Evolutionary conservation across 805 yeast genomes (phyloP), one percentile per base, ranked within the genome.

Genomic region (Kuraishia ogatae): DNA sequence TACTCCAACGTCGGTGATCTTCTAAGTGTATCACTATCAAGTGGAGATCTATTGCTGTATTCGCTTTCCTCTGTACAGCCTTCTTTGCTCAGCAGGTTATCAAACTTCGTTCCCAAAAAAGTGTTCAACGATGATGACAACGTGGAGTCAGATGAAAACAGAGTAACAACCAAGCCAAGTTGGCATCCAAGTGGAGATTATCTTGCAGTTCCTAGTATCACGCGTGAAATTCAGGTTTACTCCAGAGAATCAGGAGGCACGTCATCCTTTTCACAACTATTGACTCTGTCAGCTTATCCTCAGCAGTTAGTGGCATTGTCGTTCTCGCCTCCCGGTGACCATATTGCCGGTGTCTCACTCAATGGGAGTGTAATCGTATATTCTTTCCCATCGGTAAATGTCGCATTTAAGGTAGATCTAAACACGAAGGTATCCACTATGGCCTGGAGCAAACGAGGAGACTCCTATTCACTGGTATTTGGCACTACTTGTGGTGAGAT

Each of bases 101-200:
- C 67, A 1, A 69, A 69, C 43, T 68, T 73, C 28, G 64, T 83
- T 1, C 72, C 74, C 0, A 62, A 66, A 48, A 76, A 73, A 62
- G 66, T 61, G 53, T 43, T 57, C 22, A 50, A 68, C 24, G 69
- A 66, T n/a, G 71, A 67, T 17, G 64, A 62, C 11, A 64, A 69
- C 17, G 62, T 58, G 1, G 75, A 70, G 58, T 61, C 67, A 10
- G 69, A 67, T 50, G 64, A 62, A 46, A 59, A 64, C 35, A 68
- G 79, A 49, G 64, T 79, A 1, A 70, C 84, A 24, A 76, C 88
- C 0, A 78, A 77, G 48, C 76, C 83, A 1, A 80, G 78, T 43
- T 90, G 96, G 96, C 80, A 83, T 55, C 80, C 86, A 1, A 74
- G 78, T 54, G 96, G 96, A 19, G 80, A 80, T 54, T 66, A 73